Evolutionary conservation across 208 protist genomes (phyloP).

Genomic region (Wallacemonas collosoma): DNA sequence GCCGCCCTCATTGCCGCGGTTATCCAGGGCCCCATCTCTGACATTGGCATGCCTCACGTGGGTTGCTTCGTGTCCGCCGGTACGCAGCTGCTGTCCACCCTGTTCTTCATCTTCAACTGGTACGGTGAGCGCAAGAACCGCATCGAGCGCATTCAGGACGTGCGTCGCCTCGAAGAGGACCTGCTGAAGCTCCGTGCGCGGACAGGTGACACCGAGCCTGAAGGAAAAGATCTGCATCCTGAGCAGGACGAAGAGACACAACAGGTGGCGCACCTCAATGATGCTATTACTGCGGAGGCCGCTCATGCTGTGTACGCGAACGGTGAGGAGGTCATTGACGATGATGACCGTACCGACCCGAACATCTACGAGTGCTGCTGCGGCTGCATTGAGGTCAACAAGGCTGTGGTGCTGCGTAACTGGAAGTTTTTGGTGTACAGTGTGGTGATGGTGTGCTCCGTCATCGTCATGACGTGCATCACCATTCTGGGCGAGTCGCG

Average conservation of each 20-base stretch:
- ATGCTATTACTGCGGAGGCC: slow-evolving; percentile 17
- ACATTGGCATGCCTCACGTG: slow-evolving; percentile 20
- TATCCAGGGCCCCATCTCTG: slow-evolving; percentile 35
- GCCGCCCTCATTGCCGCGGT: slow-evolving; percentile 25
- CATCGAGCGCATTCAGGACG: slow-evolving; percentile 51
- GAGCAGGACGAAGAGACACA: slow-evolving; percentile 8
- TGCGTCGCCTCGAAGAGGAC: slow-evolving; percentile 30
- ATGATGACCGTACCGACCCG: slow-evolving; percentile 7
- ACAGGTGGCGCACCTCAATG: slow-evolving; percentile 1
- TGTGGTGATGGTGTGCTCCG: slow-evolving; percentile 26
- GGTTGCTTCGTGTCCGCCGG: slow-evolving; percentile 28
- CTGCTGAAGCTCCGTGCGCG: slow-evolving; percentile 26
- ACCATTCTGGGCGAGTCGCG: slow-evolving; percentile 23
- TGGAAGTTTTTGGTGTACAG: slow-evolving; percentile 28
- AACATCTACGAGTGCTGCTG: slow-evolving; percentile 21
- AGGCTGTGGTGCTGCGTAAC: slow-evolving; percentile 33
- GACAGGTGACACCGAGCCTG: background rate
- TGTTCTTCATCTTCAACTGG: slow-evolving; percentile 53
- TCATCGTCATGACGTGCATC: slow-evolving; percentile 25
- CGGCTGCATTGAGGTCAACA: slow-evolving; percentile 38
- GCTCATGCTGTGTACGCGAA: background rate
- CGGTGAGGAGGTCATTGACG: slow-evolving; percentile 6
- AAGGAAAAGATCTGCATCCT: slow-evolving; percentile 19
- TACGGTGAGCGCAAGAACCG: slow-evolving; percentile 69
- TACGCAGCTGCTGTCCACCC: slow-evolving; percentile 23